Conservation (phyloP, 345 rosid genomes). For the Citrus trifoliata region DNA sequence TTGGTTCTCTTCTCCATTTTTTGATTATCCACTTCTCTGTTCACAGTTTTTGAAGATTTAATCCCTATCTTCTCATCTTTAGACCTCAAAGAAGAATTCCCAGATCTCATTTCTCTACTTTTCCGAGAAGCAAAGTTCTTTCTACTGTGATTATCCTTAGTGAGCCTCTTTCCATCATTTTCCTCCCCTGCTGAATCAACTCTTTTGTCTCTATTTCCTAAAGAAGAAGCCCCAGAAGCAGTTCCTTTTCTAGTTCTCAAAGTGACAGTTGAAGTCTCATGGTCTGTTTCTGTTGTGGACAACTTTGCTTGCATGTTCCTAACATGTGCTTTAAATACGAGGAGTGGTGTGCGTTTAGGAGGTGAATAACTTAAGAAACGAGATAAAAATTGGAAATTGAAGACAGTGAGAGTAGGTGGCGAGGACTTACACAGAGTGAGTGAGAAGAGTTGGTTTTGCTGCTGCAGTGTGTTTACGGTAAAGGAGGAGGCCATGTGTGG, state of each 20-base stretch:
- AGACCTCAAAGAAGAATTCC: conserved; percentile 17
- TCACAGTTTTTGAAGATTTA: conserved; percentile 1
- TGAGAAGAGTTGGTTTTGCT: conserved; percentile 22
- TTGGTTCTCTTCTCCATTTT: conserved; percentile 10
- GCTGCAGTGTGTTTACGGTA: conserved; percentile 26
- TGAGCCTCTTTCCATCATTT: conserved; percentile 17
- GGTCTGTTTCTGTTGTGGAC: conserved; percentile 22
- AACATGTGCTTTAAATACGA: conserved; percentile 9
- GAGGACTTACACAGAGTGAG: conserved; percentile 29
- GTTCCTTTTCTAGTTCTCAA: conserved; percentile 15
- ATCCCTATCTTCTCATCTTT: conserved; percentile 7
- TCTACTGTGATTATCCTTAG: conserved; percentile 8
- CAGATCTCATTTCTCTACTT: conserved; percentile 20
- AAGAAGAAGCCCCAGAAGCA: conserved; percentile 28
- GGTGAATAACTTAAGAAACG: conserved; percentile 17
- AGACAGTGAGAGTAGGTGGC: conserved; percentile 14
- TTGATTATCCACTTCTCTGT: not conserved
- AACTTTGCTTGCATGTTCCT: conserved; percentile 22
- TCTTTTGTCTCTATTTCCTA: conserved; percentile 10
- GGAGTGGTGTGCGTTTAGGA: conserved; percentile 18
- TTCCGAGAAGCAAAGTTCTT: conserved; percentile 12
- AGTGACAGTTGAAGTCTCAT: conserved; percentile 15
- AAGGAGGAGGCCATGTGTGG: conserved; percentile 55
- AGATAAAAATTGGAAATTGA: conserved; percentile 21
- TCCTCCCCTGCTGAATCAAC: conserved; percentile 28